A percentile compares a stretch with the other conserved stretches of the same genome.
Evolutionary conservation across 1,284 basidiomycete genomes (phyloP).

Genomic region (Naganishia sp.): DNA sequence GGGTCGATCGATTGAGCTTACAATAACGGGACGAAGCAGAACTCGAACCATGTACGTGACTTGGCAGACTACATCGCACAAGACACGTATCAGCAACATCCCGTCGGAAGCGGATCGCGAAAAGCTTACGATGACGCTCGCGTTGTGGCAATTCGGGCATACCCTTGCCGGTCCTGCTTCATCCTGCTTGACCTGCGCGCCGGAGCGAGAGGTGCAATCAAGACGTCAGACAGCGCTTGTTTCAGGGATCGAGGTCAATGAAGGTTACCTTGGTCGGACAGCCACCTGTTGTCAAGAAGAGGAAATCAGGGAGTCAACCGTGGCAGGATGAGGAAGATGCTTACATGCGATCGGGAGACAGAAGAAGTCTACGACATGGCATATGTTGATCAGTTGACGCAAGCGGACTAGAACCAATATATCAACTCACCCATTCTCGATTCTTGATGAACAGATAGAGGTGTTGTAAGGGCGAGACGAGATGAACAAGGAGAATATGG

Average conservation of each 20-base stretch:
- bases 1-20: not conserved
- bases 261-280: constrained; percentile 25
- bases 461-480: too few species aligned
- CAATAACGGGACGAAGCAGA: constrained; percentile 29
- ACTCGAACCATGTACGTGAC: constrained; percentile 27
- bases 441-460: too few species aligned
- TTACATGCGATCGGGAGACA: constrained; percentile 17
- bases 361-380: constrained; percentile 2
- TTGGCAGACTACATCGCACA: constrained; percentile 4
- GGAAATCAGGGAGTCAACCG: not conserved
- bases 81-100: not conserved
- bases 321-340: not conserved
- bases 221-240: too few species aligned
- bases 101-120: not conserved
- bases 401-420: too few species aligned
- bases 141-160: constrained; percentile 28
- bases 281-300: not conserved
- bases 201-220: too few species aligned
- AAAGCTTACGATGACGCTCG: constrained; percentile 11
- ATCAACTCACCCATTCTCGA: too few species aligned
- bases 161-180: constrained; percentile 24
- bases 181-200: constrained; percentile 25
- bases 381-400: too few species aligned
- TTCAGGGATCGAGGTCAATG: not conserved
- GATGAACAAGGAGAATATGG: too few species aligned